Evolutionary conservation across 495 filamentous ascomycete genomes (phyloP), one percentile per base, ranked within the genome.

Genomic region (Poronia punctata): DNA sequence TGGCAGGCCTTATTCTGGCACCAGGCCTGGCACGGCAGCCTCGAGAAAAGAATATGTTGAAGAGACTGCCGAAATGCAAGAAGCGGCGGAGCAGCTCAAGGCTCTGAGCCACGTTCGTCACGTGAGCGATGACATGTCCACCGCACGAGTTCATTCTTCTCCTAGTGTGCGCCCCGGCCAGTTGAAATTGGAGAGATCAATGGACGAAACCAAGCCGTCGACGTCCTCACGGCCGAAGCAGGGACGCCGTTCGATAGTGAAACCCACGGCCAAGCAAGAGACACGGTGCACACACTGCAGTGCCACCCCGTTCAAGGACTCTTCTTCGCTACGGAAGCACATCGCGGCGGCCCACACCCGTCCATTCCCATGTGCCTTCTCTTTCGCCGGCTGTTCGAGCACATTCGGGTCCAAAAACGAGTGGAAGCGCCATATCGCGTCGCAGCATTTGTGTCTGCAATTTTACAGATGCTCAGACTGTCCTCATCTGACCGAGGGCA

Each of bases 361-460:
- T 6, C 79, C 82, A 0, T 98, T 95, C 54, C 73, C 79, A 7
- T 98, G 92, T 59, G 84, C 82, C 26, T 92, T 96, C 58, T 72
- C 76, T 9, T 79, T 77, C 38, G 93, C 90, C 43, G 84, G 82
- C n/a, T 98, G 92, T 57, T 58, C 58, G 5, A 87, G 84, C 49
- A 88, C 79, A 0, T 96, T 98, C 54, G 80, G 79, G 7, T 88
- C 84, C 24, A 97, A 97, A 57, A 97, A 96, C 52, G 92, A 98
- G 57, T 98, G 90, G 90, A 72, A 96, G 59, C 80, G 92, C 0
- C 92, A 98, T 60, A 82, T 96, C 45, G 74, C 75, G 19, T 89
- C 86, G 2, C 85, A 95, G 51, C 92, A 98, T 57, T 68, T 98
- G 41, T 85, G 83, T 42, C 67, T 89, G 12, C 80, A 80, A 26